A percentile compares a stretch with the other conserved stretches of the same genome.
phyloP scores from a whole-genome alignment of 345 rosid genomes.

The Eucalyptus cloeziana region DNA sequence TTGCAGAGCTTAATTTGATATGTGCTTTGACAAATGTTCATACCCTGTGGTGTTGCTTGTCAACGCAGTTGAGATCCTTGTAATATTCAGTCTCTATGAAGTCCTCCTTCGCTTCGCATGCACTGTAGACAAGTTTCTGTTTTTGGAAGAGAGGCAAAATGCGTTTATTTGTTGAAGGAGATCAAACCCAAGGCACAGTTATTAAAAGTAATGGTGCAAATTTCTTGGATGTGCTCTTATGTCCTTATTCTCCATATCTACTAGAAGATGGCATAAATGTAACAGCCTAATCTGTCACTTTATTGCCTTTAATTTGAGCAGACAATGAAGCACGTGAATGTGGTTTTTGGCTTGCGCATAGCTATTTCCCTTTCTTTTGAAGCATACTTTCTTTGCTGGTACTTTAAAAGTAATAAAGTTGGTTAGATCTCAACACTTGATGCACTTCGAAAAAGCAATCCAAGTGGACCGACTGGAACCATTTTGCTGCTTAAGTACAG shows the following conservation, averaged over 20 bases:
- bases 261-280: neutral
- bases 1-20: neutral
- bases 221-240: neutral
- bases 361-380: neutral
- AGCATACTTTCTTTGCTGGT: neutral
- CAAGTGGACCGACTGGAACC: neutral
- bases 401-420: neutral
- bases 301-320: neutral
- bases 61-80: constrained; percentile 40
- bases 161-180: neutral
- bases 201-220: neutral
- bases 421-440: neutral
- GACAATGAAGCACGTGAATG: neutral
- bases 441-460: neutral
- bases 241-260: neutral
- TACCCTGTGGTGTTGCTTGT: constrained; percentile 62
- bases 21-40: neutral
- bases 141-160: neutral
- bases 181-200: neutral
- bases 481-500: neutral
- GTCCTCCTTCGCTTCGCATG: constrained; percentile 28
- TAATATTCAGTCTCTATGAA: constrained; percentile 59
- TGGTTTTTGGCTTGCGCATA: neutral
- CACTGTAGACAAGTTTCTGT: constrained; percentile 21
- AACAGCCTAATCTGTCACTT: neutral